These are phyloP conservation scores for Nelumbo lutea DNA, from an alignment of 164 flowering plant species.

Conservation along the genomic window DNA sequence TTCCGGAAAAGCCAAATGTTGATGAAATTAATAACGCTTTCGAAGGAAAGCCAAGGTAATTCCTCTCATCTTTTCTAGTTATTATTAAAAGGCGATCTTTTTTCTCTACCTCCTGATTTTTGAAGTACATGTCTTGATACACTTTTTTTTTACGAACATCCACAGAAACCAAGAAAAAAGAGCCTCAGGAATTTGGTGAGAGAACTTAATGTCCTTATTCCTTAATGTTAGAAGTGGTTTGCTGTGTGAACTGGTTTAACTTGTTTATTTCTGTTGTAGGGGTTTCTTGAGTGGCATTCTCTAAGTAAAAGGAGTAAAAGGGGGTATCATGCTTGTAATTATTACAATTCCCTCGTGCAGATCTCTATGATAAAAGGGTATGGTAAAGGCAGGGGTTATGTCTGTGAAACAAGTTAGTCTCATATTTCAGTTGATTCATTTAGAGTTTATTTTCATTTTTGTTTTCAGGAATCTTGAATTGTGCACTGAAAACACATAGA, in stretches of 20 bases:
- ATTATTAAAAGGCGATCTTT: background rate
- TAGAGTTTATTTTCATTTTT: background rate
- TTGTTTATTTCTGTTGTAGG: slow-evolving; percentile 35
- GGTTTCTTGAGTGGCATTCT: slow-evolving; percentile 57
- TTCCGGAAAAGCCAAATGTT: slow-evolving; percentile 44
- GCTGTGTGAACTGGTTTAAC: background rate
- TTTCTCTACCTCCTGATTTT: background rate
- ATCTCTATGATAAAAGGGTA: background rate
- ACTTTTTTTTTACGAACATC: slow-evolving; percentile 4
- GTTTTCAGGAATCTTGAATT: background rate
- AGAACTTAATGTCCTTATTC: background rate
- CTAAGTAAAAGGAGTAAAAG: slow-evolving; percentile 6
- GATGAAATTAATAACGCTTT: slow-evolving; percentile 82
- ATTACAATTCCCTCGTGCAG: background rate
- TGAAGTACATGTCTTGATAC: background rate
- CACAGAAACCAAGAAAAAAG: slow-evolving; percentile 51
- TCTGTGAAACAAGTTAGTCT: background rate
- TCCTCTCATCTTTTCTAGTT: background rate
- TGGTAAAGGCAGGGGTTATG: background rate
- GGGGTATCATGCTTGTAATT: background rate
- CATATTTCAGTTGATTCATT: background rate
- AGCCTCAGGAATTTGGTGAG: slow-evolving; percentile 65
- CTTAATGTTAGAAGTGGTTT: background rate
- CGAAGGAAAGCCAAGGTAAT: slow-evolving; percentile 71
- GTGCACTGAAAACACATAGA: background rate